Evolutionary conservation across 129 eudicot species (phyloP), one percentile per base, ranked within the genome.

Genomic region (Oenanthe sinensis): DNA sequence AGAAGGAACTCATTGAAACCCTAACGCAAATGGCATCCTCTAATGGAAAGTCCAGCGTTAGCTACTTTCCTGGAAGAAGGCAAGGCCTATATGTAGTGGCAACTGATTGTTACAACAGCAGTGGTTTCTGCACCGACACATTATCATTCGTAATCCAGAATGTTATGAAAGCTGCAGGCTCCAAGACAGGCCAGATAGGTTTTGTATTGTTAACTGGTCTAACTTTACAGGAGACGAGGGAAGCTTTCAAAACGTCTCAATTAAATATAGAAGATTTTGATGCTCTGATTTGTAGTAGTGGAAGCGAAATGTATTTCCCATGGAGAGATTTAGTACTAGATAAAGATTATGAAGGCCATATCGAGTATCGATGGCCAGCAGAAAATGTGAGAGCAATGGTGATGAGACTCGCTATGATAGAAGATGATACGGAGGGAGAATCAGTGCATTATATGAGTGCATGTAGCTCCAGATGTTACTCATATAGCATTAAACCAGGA

Each of bases 11-110:
- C 65, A 77, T 84, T 81, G 97, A 91, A 63, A 71, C 90, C 75
- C 79, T 91, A 78, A 84, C 91, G 22, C 84, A 79, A 73, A 89
- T 82, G 87, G 79, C 89, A 1, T 62, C 76, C 75, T 15, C 84
- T 58, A 83, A 78, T 69, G 82, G 85, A 26, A 85, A 87, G 75
- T 46, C 93, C 26, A 72, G 74, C 75, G 71, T 77, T 52, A 87
- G n/a, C 84, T 89, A 89, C 82, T 85, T 82, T 76, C 93, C 97
- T 22, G 97, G 97, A 85, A 91, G 90, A 85, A 87, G 93, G 80
- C 86, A 89, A 28, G 76, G 79, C 71, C 81, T 91, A 40, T 91
- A 82, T 75, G 82, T 87, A 70, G 74, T 91, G 13, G 97, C 97
- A 58, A 79, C 85, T 68, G 97, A 91, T 81, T 84, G 89, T 63